Evolutionary conservation across 2,329 filamentous ascomycete genomes (phyloP), one percentile per base, ranked within the genome.

Genomic region (Cladosporium sp.): DNA sequence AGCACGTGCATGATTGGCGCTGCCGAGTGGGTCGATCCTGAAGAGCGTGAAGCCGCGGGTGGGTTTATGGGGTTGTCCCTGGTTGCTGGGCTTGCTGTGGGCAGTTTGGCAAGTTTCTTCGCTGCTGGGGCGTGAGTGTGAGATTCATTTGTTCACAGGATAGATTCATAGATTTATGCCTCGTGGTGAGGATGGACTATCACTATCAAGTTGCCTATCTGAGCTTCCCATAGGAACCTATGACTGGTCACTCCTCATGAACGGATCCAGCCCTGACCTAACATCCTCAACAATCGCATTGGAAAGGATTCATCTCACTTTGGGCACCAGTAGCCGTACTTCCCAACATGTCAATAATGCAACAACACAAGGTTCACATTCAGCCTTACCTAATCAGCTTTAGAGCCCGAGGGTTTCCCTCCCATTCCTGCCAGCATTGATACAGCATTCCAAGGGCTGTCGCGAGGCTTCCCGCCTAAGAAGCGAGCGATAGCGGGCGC

Each of bases 11-110:
- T 99, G 93, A 96, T 98, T 87, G 90, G 90, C 0, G 90, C 93
- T 0, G 87, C 86, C 0, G 88, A 91, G 70, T 94, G 89, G 86
- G 93, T 98, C 0, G 89, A 89, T 4, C 86, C 89, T 1, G 88
- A 89, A 11, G 94, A 99, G 81, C 84, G 91, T 37, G 93, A 97
- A 80, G 93, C 92, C 6, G 89, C 93, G 0, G 95, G 94, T 56
- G 92, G 91, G 1, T 98, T 98, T 77, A 98, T 99, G 95, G 90
- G 91, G 3, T 78, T 97, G 69, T 92, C 90, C 77, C 85, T 98
- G n/a, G 91, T 97, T 21, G 87, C 86, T 5, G 95, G 95, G 0
- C 79, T 98, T 78, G 87, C 92, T 1, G 83, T 84, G 28, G 95
- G 95, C n/a, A 98, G 94, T 79, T 78, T 98, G 72, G 78, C 96